phyloP scores from a whole-genome alignment of 129 eudicot species.

The Ambrosia artemisiifolia region DNA sequence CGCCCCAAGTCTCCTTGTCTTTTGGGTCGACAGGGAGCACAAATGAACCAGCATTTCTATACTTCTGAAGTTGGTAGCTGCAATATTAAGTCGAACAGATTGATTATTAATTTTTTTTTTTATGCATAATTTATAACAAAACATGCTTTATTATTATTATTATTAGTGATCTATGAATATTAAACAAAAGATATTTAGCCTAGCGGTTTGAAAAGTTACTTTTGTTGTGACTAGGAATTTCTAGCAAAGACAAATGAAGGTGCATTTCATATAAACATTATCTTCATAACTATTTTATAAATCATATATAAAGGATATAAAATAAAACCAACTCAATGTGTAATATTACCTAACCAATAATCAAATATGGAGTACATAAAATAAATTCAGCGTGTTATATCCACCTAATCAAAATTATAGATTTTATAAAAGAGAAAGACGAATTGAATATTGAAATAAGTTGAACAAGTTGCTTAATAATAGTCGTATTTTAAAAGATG shows the following conservation, averaged over 20 bases:
- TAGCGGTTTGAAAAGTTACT: not conserved
- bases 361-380: not conserved
- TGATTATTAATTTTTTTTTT: not conserved
- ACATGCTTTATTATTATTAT: not conserved
- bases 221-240: not conserved
- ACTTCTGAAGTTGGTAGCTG: conserved; percentile 96
- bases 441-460: not conserved
- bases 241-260: not conserved
- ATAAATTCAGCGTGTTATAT: not conserved
- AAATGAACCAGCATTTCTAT: conserved; percentile 88
- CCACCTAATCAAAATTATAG: not conserved
- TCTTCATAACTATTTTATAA: not conserved
- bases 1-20: conserved; percentile 98
- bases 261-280: not conserved
- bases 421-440: not conserved
- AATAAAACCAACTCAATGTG: not conserved
- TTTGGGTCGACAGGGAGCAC: conserved; percentile 87
- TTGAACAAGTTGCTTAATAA: not conserved
- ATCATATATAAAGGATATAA: not conserved
- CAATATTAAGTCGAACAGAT: conserved; percentile 7
- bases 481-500: not conserved
- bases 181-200: not conserved
- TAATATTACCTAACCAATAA: not conserved
- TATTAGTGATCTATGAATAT: not conserved
- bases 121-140: not conserved